Conservation (phyloP, 768 basidiomycete genomes). For the Podaxis mareebaensis region DNA sequence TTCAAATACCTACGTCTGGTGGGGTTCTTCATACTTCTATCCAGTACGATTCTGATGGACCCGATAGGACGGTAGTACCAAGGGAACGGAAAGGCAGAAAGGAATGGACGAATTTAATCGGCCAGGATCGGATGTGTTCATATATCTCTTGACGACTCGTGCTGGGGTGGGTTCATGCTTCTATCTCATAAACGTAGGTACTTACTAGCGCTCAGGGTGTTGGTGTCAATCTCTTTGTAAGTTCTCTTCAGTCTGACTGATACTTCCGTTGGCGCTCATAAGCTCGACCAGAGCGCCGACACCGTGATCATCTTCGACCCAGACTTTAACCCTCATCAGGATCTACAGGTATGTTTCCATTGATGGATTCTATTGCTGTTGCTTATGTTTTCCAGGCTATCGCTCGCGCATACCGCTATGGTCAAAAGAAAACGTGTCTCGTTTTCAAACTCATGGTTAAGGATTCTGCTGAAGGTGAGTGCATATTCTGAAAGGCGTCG, state of each 20-base stretch:
- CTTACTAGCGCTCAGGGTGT: constrained; percentile 54
- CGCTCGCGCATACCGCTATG: constrained; percentile 90
- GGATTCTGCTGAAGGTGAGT: constrained; percentile 82
- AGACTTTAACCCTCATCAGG: constrained; percentile 98
- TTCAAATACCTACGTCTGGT: constrained; percentile 80
- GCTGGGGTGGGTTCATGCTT: constrained; percentile 59
- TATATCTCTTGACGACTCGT: constrained; percentile 89
- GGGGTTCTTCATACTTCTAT: constrained; percentile 20
- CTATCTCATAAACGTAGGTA: not conserved
- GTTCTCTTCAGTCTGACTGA: constrained; percentile 14
- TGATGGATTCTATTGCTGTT: not conserved
- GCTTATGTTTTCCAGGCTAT: constrained; percentile 65
- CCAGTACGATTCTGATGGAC: constrained; percentile 6
- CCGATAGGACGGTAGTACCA: constrained; percentile 84
- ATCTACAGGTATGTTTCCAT: constrained; percentile 72
- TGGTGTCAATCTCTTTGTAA: constrained; percentile 78
- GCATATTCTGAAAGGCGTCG: not conserved
- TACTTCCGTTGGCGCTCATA: constrained; percentile 20
- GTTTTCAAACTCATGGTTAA: constrained; percentile 98
- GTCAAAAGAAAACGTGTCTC: constrained; percentile 91
- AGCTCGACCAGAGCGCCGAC: constrained; percentile 73
- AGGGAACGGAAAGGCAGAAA: constrained; percentile 83
- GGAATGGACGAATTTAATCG: constrained; percentile 95
- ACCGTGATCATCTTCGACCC: constrained; percentile 94
- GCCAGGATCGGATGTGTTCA: constrained; percentile 82